Percentiles rank a stretch among this genome's conserved stretches.
Evolutionary conservation across 2,329 filamentous ascomycete species (phyloP).

Genomic region (Scytalidium sp.): DNA sequence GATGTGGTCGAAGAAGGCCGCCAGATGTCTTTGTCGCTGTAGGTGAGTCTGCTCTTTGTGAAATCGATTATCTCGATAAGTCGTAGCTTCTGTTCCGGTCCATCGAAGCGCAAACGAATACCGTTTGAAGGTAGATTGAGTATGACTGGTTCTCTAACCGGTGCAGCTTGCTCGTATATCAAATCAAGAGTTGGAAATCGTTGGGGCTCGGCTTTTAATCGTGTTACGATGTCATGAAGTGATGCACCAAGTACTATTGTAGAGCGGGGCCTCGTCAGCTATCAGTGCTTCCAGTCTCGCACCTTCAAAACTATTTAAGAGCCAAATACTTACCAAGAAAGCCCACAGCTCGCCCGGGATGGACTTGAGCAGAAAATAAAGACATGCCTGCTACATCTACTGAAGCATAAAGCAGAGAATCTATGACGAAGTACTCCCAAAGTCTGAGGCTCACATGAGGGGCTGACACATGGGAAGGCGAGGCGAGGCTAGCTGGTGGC

Average conservation of each 20-base stretch:
- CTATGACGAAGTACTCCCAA: background rate
- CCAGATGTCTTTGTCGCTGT: conserved; percentile 77
- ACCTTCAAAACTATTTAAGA: background rate
- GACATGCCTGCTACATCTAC: conserved; percentile 31
- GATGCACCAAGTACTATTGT: conserved; percentile 78
- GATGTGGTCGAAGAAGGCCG: conserved; percentile 49
- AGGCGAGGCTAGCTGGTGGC: background rate
- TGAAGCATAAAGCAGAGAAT: background rate
- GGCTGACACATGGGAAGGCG: background rate
- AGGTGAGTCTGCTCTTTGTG: conserved; percentile 76
- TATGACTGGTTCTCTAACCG: conserved; percentile 72
- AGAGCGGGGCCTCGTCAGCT: conserved; percentile 8
- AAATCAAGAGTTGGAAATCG: conserved; percentile 81
- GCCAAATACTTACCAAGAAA: conserved; percentile 34
- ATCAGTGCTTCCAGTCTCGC: background rate
- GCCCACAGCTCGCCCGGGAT: conserved; percentile 59
- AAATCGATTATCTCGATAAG: conserved; percentile 92
- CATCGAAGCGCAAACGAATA: conserved; percentile 87
- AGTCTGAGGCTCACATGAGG: background rate
- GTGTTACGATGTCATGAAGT: conserved; percentile 83
- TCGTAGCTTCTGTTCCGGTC: conserved; percentile 84
- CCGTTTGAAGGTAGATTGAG: conserved; percentile 81
- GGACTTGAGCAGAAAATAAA: conserved; percentile 58
- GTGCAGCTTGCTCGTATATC: conserved; percentile 71
- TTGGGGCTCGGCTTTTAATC: conserved; percentile 83